Conservation (phyloP, 768 basidiomycete species). For the Tephrocybe sp. region DNA sequence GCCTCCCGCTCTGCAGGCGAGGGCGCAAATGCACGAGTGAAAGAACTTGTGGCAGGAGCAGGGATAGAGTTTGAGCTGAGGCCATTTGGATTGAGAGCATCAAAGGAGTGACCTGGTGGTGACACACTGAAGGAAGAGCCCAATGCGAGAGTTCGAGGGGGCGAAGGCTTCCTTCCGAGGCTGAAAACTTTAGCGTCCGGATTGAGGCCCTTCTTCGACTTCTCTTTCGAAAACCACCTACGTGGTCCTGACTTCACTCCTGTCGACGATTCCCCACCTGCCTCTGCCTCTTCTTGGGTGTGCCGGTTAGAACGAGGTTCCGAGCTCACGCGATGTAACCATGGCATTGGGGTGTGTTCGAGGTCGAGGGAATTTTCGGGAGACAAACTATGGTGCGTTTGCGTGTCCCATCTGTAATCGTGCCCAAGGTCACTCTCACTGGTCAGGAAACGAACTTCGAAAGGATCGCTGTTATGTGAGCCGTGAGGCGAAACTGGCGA, state of each 20-base stretch:
- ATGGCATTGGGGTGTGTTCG: conserved; percentile 24
- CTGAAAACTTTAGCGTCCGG: conserved; percentile 87
- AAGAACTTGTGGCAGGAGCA: conserved; percentile 45
- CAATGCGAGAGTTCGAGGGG: conserved; percentile 18
- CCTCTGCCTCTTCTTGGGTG: conserved; percentile 14
- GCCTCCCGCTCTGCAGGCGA: conserved; percentile 87
- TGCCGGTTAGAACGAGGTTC: conserved; percentile 28
- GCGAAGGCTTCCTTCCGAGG: conserved; percentile 35
- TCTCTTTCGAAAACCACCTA: conserved; percentile 51
- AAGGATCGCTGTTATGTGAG: conserved; percentile 37
- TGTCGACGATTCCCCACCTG: conserved; percentile 8
- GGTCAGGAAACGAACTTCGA: conserved; percentile 41
- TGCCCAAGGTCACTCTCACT: conserved; percentile 12
- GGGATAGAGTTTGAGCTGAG: conserved; percentile 32
- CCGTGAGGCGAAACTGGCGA: conserved; percentile 22
- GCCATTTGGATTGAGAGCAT: conserved; percentile 65
- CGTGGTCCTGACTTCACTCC: conserved; percentile 35
- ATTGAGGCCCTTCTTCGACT: conserved; percentile 70
- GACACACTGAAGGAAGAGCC: conserved; percentile 13
- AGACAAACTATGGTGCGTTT: conserved; percentile 4
- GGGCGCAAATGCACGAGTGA: conserved; percentile 83
- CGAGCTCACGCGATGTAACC: conserved; percentile 32
- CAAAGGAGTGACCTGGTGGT: conserved; percentile 32
- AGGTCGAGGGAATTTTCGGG: conserved; percentile 26
- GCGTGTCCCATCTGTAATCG: conserved; percentile 25